Evolutionary conservation across 345 rosid genomes (phyloP).

Genomic region (Salix exigua): DNA sequence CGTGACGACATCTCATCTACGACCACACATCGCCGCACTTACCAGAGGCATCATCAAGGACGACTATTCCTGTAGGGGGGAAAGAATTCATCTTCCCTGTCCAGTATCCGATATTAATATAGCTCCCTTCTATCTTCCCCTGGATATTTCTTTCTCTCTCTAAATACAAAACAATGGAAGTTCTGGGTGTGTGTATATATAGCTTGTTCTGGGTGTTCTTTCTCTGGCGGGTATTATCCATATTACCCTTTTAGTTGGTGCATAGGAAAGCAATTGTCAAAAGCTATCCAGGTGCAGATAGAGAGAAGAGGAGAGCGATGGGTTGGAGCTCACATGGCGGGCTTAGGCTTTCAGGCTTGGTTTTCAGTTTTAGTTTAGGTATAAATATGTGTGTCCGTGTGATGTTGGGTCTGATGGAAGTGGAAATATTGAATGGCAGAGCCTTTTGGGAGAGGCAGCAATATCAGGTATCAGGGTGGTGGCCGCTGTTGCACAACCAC

Average conservation of each 20-base stretch:
- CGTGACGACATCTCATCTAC: conserved; percentile 46
- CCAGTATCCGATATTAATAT: no score
- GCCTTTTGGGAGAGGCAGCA: conserved; percentile 39
- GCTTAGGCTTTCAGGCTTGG: conserved; percentile 8
- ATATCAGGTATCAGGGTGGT: conserved; percentile 38
- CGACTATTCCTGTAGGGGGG: conserved; percentile 6
- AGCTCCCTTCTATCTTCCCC: conserved; percentile 11
- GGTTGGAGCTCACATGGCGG: conserved; percentile 34
- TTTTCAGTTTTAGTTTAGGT: conserved; percentile 2
- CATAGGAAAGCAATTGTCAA: conserved; percentile 25
- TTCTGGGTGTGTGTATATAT: background rate
- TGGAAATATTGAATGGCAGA: conserved; percentile 47
- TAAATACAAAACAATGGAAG: background rate
- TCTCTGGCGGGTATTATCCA: conserved; percentile 19
- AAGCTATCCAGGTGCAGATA: conserved; percentile 15
- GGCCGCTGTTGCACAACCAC: conserved; percentile 42
- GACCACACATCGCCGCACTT: conserved; percentile 50
- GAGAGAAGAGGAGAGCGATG: conserved; percentile 26
- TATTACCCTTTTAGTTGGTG: conserved; percentile 2
- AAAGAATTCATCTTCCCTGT: conserved; percentile 13
- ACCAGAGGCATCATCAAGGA: conserved; percentile 30
- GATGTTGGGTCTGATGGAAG: conserved; percentile 34
- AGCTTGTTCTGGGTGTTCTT: conserved; percentile 4
- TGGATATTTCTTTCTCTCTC: background rate
- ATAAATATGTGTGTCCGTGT: background rate